Conservation (phyloP, 768 basidiomycete genomes). For the Artomyces pyxidatus region DNA sequence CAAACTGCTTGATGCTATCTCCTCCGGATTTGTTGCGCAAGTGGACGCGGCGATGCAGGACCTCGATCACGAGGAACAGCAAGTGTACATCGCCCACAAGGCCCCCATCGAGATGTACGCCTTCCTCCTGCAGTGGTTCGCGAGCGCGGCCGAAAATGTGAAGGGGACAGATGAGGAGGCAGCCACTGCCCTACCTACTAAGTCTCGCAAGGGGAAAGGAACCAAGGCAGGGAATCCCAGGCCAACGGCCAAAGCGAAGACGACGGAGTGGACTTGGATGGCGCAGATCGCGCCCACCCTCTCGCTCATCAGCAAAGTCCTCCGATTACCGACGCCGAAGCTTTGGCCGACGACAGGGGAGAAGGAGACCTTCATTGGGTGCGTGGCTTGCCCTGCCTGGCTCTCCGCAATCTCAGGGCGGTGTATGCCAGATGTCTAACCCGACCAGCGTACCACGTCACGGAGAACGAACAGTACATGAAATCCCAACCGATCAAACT, state of each 20-base stretch:
- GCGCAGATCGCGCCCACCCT: constrained; percentile 69
- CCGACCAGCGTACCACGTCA: constrained; percentile 78
- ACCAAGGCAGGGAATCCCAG: constrained; percentile 43
- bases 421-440: constrained; percentile 88
- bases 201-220: constrained; percentile 50
- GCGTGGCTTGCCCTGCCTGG: constrained; percentile 22
- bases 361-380: constrained; percentile 81
- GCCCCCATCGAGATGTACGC: constrained; percentile 82
- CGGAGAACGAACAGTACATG: constrained; percentile 84
- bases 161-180: constrained; percentile 44
- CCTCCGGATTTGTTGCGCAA: constrained; percentile 66
- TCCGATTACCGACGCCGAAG: constrained; percentile 60
- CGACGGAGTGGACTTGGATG: constrained; percentile 61
- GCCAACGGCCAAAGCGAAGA: constrained; percentile 32
- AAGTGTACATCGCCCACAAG: constrained; percentile 56
- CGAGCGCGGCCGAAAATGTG: constrained; percentile 69
- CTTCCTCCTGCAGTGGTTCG: constrained; percentile 91
- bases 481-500: constrained; percentile 63
- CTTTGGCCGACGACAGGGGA: constrained; percentile 90
- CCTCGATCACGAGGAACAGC: constrained; percentile 59
- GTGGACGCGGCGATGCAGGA: constrained; percentile 66
- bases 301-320: constrained; percentile 60
- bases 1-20: constrained; percentile 83
- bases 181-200: constrained; percentile 36
- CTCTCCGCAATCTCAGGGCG: no score